Evolutionary conservation across 768 basidiomycete species (phyloP), one percentile per base, ranked within the genome.

Genomic region (Macrocybe gigantea): DNA sequence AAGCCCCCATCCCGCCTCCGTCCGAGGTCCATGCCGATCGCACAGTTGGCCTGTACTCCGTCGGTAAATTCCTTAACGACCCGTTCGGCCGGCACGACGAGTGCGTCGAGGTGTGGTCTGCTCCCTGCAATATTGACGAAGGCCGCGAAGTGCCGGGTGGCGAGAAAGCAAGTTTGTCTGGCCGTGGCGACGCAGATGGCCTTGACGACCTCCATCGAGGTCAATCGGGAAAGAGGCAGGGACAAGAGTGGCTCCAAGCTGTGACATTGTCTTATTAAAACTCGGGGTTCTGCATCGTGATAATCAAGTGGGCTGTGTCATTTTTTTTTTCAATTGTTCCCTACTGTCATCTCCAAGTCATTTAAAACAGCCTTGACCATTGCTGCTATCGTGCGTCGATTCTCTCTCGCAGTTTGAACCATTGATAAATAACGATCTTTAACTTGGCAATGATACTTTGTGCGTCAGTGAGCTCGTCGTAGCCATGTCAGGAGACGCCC

Each of bases 51-150:
- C 14, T 85, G 2, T 84, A 80, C 56, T 71, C 74, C 12, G 63
- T 63, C 10, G 72, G 78, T 1, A 69, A 68, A 6, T 85, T 83
- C 57, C 56, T 78, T 49, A 71, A 73, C 41, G 66, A 76, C 38
- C 80, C 79, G 0, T 70, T 76, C 49, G 74, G 74, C 6, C 66
- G 82, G 48, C 82, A 86, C 52, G 80, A 84, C 41, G 55, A 61
- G 3, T 77, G 77, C 52, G 73, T 77, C 3, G 85, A 85, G 55
- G 65, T 84, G 9, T 86, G 83, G 83, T 78, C 79, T 5, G 79
- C 83, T 7, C 84, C 84, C 1, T 65, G 68, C 38, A 68, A 78
- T 46, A 65, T 80, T 35, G 78, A 75, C 2, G 71, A 73, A 46
- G 77, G 76, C 0, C 42, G 58, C 5, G 59, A 68, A 31, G 33